Evolutionary conservation across 495 filamentous ascomycete genomes (phyloP).

Genomic region (Durotheca rogersii): DNA sequence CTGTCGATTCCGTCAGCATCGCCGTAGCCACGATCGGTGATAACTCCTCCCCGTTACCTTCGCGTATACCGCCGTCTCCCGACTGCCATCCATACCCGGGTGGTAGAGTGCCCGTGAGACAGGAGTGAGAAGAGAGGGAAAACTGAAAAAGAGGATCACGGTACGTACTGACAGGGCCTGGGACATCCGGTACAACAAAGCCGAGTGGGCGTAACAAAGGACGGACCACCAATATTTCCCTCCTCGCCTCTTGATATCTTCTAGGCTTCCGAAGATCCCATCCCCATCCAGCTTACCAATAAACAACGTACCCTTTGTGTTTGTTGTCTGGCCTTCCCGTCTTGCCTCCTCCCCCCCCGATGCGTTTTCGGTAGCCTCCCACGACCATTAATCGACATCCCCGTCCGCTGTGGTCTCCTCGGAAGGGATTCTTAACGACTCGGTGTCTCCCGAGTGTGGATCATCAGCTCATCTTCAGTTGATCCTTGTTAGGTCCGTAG

Average conservation of each 20-base stretch:
- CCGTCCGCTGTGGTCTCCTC: neutral
- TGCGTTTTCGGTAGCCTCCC: neutral
- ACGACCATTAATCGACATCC: neutral
- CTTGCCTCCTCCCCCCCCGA: neutral
- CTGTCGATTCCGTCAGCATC: slow-evolving; percentile 21
- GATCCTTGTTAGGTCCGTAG: slow-evolving; percentile 7
- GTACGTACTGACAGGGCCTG: slow-evolving; percentile 20
- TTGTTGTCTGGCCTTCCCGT: neutral
- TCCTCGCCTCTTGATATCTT: slow-evolving; percentile 12
- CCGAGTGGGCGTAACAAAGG: slow-evolving; percentile 25
- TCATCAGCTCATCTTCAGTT: slow-evolving; percentile 10
- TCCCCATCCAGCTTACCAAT: slow-evolving; percentile 7
- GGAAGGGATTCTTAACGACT: neutral
- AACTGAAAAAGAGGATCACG: slow-evolving; percentile 4
- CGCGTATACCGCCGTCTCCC: slow-evolving; percentile 12
- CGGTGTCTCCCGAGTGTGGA: neutral
- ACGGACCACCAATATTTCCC: slow-evolving; percentile 1
- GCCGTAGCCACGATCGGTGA: slow-evolving; percentile 21
- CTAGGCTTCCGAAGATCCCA: no score
- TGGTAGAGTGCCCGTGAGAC: no score
- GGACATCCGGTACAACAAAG: slow-evolving; percentile 20
- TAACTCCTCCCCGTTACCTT: slow-evolving; percentile 9
- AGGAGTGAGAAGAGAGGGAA: neutral
- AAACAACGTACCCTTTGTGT: slow-evolving; percentile 21
- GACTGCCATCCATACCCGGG: slow-evolving; percentile 8